Evolutionary conservation across 2,329 filamentous ascomycete species (phyloP), one percentile per base, ranked within the genome.

Genomic region (Akanthomyces lecanii): DNA sequence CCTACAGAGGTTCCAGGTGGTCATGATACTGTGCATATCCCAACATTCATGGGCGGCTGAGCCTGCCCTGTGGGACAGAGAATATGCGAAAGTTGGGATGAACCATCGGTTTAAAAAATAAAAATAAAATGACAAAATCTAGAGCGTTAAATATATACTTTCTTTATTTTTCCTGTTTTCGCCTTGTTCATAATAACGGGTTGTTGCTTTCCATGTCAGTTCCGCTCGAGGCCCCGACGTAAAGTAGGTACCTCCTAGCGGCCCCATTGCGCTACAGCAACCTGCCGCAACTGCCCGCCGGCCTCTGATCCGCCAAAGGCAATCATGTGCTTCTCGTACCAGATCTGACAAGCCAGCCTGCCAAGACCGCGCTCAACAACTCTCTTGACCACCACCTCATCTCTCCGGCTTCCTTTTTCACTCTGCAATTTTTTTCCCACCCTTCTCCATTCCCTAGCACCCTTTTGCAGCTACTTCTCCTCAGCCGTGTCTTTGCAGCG

Each of bases 311-410:
- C 33, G 50, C 30, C 51, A 54, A 16, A 54, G 5, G 28, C 44
- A 50, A 63, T 63, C 61, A 63, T 63, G 61, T 62, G 60, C 60
- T 62, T 62, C 52, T 56, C 30, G 42, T 48, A 47, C 60, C 51
- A 50, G 52, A 62, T 62, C 52, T 62, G 52, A 45, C 60, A 62
- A 36, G 52, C 51, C 42, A 53, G 52, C 52, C 50, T 56, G 61
- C 61, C 61, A 63, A 63, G 61, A 40, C 61, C 21, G 53, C 45
- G 52, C 61, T 57, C 61, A 63, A 63, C 61, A 57, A 57, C 52
- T 56, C 50, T 61, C 16, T 28, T 12, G 33, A 42, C 47, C 16
- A 38, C 48, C 38, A 44, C 33, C 38, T 45, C 14, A 23, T 53
- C n/a, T 45, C 48, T 36, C 25, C 25, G n/a, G 11, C 48, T 21